Evolutionary conservation across 495 filamentous ascomycete species (phyloP).

Genomic region (Barbatosphaeria neglecta): DNA sequence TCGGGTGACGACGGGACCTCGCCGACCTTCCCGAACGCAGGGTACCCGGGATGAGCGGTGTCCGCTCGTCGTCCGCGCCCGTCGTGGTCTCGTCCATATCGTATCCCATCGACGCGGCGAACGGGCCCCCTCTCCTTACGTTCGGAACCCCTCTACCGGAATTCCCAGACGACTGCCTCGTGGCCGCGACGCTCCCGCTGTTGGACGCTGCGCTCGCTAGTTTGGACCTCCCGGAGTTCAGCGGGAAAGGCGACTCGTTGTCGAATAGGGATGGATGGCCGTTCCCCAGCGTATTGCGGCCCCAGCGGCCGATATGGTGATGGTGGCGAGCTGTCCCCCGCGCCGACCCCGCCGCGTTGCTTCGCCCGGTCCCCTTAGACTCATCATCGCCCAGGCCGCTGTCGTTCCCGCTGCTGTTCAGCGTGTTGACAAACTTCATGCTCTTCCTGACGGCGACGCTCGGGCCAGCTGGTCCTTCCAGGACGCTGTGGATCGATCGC

Average conservation of each 20-base stretch:
- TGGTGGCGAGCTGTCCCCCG: conserved; percentile 60
- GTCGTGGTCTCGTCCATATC: conserved; percentile 40
- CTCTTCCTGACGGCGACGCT: conserved; percentile 72
- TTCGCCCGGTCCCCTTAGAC: conserved; percentile 45
- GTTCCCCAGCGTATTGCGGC: conserved; percentile 46
- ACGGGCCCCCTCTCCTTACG: conserved; percentile 12
- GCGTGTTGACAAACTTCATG: conserved; percentile 96
- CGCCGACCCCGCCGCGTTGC: conserved; percentile 49
- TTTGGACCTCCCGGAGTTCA: conserved; percentile 23
- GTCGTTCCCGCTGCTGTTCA: conserved; percentile 50
- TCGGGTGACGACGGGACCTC: conserved; percentile 46
- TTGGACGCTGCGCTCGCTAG: conserved; percentile 12
- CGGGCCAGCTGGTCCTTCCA: conserved; percentile 55
- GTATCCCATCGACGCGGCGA: conserved; percentile 30
- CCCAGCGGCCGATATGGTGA: conserved; percentile 59
- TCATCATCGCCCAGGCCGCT: conserved; percentile 50
- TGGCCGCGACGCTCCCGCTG: conserved; percentile 15
- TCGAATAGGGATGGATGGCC: conserved; percentile 65
- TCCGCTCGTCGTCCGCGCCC: conserved; percentile 82
- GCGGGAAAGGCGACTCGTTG: conserved; percentile 57
- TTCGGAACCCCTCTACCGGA: conserved; percentile 27
- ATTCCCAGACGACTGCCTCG: conserved; percentile 53
- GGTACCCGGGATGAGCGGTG: conserved; percentile 54
- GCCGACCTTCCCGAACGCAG: conserved; percentile 46
- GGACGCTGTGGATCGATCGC: conserved; percentile 42